Base-by-base conservation (phyloP, 805 yeast species). In the Saturnispora zaruensis region DNA sequence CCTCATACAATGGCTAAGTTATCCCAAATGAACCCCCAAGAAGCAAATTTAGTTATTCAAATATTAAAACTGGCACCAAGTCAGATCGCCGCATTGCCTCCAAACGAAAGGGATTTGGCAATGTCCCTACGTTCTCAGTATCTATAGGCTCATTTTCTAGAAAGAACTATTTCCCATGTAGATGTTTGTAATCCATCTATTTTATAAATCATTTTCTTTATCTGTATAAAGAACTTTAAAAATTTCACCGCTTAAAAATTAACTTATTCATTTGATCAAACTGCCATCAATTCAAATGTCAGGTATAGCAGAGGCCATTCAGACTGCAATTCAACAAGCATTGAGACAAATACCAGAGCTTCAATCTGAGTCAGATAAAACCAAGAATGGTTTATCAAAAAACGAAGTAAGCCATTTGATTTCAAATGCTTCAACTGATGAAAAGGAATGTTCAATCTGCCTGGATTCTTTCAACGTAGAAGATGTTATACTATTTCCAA, bases 11-110 rank as follows among this genome's bases (percentile, higher is more conserved):
- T 72, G 51, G 66, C 67, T 20, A 82, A 79, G 62, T 66, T 82
- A 38, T 63, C 73, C 20, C 66, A 68, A 25, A 64, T 83, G 53
- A 75, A 81, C 8, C 75, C 73, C 33, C 75, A 76, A 44, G 85
- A 82, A 62, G 84, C 84, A 25, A 70, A 72, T 49, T 66, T 77
- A 56, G 71, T 78, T 41, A 77, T 75, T 18, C 82, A 77, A 61
- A 79, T 78, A 11, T 66, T 78, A 52, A 66, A 73, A 44, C 64
- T 78, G 54, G 69, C 78, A 0, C 71, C 71, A 5, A 77, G 74
- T 34, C 82, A 78, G 56, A 69, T 78, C 42, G 67, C 69, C 37
- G 63, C 68, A 11, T 66, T 78, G 50, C 81, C 81, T 2, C 71
- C 71, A 11, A 79, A 76, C 45, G 76, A 77, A 58, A 74, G 74